phyloP scores from a whole-genome alignment of 495 filamentous ascomycete species.

The Penicillium argentinense region DNA sequence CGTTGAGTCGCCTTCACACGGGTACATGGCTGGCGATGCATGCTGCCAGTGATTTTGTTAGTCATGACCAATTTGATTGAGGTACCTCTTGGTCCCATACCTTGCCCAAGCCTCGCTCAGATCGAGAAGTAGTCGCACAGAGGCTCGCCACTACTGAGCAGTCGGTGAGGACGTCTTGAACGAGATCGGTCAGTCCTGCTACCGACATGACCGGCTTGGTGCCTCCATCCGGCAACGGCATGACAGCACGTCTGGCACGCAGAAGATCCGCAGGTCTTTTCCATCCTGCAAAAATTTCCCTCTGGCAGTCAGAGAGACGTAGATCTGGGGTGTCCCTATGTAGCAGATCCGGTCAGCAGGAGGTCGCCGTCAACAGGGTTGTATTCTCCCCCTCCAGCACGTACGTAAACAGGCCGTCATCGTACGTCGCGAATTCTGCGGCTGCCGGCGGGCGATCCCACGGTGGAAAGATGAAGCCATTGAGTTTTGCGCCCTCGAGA shows the following conservation, averaged over 20 bases:
- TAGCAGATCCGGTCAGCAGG: constrained; percentile 35
- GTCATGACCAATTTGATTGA: neutral
- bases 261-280: constrained; percentile 65
- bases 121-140: constrained; percentile 73
- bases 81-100: constrained; percentile 33
- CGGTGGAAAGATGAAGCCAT: constrained; percentile 77
- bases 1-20: constrained; percentile 57
- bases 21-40: constrained; percentile 69
- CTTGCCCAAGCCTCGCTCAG: constrained; percentile 58
- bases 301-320: constrained; percentile 69
- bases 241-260: constrained; percentile 11
- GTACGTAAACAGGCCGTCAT: constrained; percentile 51
- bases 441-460: constrained; percentile 64
- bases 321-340: constrained; percentile 68
- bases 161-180: constrained; percentile 91
- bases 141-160: constrained; percentile 97
- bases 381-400: no score
- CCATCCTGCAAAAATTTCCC: constrained; percentile 75
- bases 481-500: constrained; percentile 71
- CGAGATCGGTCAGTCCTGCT: constrained; percentile 65
- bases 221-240: constrained; percentile 1
- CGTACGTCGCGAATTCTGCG: constrained; percentile 46
- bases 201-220: constrained; percentile 52
- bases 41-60: constrained; percentile 57
- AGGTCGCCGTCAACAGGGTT: no score